Conservation (phyloP, 1,284 basidiomycete genomes). For the Irpex sp. region DNA sequence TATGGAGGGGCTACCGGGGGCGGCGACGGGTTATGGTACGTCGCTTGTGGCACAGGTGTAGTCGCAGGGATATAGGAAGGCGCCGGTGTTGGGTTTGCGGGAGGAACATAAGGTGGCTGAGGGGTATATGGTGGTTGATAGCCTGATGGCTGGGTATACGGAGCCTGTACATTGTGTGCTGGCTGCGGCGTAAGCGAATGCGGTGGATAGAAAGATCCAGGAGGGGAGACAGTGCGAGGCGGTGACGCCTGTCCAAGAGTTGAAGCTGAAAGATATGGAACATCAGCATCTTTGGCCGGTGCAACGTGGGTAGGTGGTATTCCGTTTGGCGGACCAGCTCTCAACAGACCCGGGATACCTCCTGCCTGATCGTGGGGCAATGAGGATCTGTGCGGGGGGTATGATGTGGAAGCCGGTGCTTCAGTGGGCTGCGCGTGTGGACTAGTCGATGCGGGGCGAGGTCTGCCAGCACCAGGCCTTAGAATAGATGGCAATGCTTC, state of each 20-base stretch:
- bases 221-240: not conserved
- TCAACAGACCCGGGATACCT: not conserved
- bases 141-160: not conserved
- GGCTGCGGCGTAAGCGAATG: not conserved
- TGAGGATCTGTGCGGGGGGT: not conserved
- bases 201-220: not conserved
- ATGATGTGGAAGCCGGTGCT: not conserved
- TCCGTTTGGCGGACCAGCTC: not conserved
- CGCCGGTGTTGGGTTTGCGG: not conserved
- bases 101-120: conserved; percentile 2
- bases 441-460: not conserved
- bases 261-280: conserved; percentile 2
- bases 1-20: not conserved
- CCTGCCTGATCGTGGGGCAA: not conserved
- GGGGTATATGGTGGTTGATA: not conserved
- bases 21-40: not conserved
- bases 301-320: not conserved
- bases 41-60: not conserved
- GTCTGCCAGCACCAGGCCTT: conserved; percentile 8
- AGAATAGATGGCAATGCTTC: conserved; percentile 8
- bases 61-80: not conserved
- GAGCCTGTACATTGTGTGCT: not conserved
- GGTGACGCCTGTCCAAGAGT: conserved; percentile 3
- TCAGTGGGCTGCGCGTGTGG: not conserved
- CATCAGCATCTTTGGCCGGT: conserved; percentile 1